Base-by-base conservation (phyloP, 2,329 filamentous ascomycete species). In the Aureobasidium pullulans region DNA sequence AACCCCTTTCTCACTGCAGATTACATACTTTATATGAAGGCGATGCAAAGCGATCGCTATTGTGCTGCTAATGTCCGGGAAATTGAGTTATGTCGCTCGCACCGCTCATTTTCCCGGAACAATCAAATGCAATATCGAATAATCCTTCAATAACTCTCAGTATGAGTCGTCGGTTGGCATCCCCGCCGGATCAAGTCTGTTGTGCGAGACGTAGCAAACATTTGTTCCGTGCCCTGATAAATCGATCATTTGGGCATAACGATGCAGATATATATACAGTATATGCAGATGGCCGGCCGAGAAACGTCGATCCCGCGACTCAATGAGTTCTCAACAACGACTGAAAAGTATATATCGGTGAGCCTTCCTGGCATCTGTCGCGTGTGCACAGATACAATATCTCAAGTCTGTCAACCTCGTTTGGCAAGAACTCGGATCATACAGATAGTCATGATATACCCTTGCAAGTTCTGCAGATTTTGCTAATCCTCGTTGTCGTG, bases 121-220 rank as follows among this genome's bases (percentile, higher is more conserved):
- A 57, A 47, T 48, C 54, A 47, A 57, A 57, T 48, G 34, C 23
- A 47, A 48, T 57, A 57, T 40, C 54, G 40, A 57, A 48, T 37
- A 32, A 43, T 46, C 52, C 37, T 56, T 31, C 52, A 46, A 44
- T 56, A 57, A 43, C 32, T 29, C 16, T 48, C 54, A 43, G 47
- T 57, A 48, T 36, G 16, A 48, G 23, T 37, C 54, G 43, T 57
- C 54, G 42, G 54, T 57, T 57, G 54, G 47, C 8, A 44, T 44
- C 42, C 42, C 23, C 23, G 23, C 3, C 23, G 23, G 23, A 23
- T 23, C 23, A 23, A 23, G 23, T 23, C 23, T 23, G 23, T 23
- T 23, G 23, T 23, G 23, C 23, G 23, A 23, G 23, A 29, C 19
- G 31, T 46, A 54, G 52, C 52, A 56, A 56, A 56, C 52, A 56